phyloP scores from a whole-genome alignment of 495 filamentous ascomycete genomes.

The Jackrogersella multiformis region DNA sequence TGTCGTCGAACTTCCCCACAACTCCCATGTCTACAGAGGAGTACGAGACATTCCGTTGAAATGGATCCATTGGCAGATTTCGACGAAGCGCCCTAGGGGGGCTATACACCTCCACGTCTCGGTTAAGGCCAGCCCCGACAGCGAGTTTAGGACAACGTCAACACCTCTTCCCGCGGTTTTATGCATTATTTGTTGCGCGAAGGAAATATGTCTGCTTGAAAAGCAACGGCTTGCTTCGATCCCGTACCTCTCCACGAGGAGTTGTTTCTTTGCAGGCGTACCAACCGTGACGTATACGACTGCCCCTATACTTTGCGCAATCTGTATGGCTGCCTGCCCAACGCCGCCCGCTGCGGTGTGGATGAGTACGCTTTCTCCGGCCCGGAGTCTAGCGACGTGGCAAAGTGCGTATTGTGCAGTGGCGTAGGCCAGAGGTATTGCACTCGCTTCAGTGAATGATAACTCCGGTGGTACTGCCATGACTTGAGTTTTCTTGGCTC shows the following conservation, averaged over 20 bases:
- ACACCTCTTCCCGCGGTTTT: slow-evolving; percentile 58
- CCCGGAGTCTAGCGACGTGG: slow-evolving; percentile 48
- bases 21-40: slow-evolving; percentile 52
- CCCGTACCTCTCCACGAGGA: slow-evolving; percentile 55
- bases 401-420: slow-evolving; percentile 62
- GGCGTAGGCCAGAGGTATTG: not conserved
- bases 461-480: not conserved
- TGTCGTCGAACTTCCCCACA: too few species aligned
- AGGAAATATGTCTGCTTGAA: slow-evolving; percentile 47
- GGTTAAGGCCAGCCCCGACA: slow-evolving; percentile 51
- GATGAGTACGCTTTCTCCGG: slow-evolving; percentile 66
- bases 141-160: slow-evolving; percentile 61
- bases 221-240: slow-evolving; percentile 64
- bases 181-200: slow-evolving; percentile 55
- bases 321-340: slow-evolving; percentile 64
- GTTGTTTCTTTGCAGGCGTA: slow-evolving; percentile 54
- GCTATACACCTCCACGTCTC: slow-evolving; percentile 58
- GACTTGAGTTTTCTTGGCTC: not conserved
- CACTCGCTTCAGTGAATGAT: not conserved
- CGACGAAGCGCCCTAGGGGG: slow-evolving; percentile 53
- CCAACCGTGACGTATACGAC: slow-evolving; percentile 66
- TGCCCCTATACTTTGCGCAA: slow-evolving; percentile 60
- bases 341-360: slow-evolving; percentile 64
- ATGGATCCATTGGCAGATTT: slow-evolving; percentile 50
- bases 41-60: slow-evolving; percentile 52